Percentiles rank a stretch among this genome's conserved stretches.
Conservation (phyloP, 129 eudicot species). For the carrot (Daucus carota) region DH1_v3.0 NC_030386.2:5382001-5382500, state of each 20-base stretch:
- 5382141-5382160: constrained; percentile 79
- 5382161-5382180: constrained; percentile 52
- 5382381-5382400: constrained; percentile 55
- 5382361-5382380: constrained; percentile 21
- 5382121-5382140: constrained; percentile 53
- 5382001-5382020: constrained; percentile 59
- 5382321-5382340: constrained; percentile 17
- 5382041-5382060: constrained; percentile 45
- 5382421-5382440: constrained; percentile 19
- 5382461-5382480: constrained; percentile 15
- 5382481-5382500: not conserved
- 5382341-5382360: constrained; percentile 7
- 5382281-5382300: constrained; percentile 50
- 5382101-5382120: constrained; percentile 46
- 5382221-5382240: no score
- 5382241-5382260: not conserved
- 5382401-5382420: constrained; percentile 14
- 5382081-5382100: constrained; percentile 58
- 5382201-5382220: no score
- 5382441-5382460: not conserved
- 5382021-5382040: constrained; percentile 72
- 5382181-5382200: constrained; percentile 25
- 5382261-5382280: constrained; percentile 20
- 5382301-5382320: constrained; percentile 42
- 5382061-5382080: constrained; percentile 60